Evolutionary conservation across 2,329 filamentous ascomycete species (phyloP), one percentile per base, ranked within the genome.

Genomic region (Diplodia mutila): DNA sequence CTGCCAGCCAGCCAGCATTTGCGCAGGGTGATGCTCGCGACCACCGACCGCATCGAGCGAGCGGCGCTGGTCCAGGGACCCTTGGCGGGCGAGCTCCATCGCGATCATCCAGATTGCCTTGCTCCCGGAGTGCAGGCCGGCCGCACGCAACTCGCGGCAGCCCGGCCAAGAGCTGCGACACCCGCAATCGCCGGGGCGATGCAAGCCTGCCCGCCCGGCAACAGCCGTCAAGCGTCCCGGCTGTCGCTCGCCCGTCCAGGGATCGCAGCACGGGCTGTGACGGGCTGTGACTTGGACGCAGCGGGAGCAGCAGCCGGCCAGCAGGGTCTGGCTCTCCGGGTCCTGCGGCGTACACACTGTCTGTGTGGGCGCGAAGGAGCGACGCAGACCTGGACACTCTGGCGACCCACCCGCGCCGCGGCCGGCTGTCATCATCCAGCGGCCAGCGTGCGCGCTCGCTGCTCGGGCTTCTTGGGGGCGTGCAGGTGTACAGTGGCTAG

Each of bases 181-280:
- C 34, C 54, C 34, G 54, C 55, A 27, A 61, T 61, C 55, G 55
- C 34, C 54, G 54, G 34, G 32, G 16, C 29, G 34, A 27, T 61
- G 55, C 55, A 61, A 4, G 55, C 55, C 34, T 48, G 37, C 37
- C 27, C 54, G 42, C 34, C 32, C 57, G 57, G 57, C 57, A 61
- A 61, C 57, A 61, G 57, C 57, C 57, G 57, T 61, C 23, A 14
- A 23, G 51, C 23, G 51, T 18, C 51, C 51, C 48, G 48, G 25
- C 48, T 18, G 48, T 53, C 52, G 29, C 52, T 55, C 52, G 32
- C 54, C 14, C 18, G n/a, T 4, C 23, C 37, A 48, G 55, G 37
- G 39, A 61, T 61, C 39, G 55, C 55, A 61, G 42, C 39, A 61
- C 55, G 55, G 55, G 57, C 57, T 61, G 55, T 61, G 55, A 61